Conservation (phyloP, 2,329 filamentous ascomycete genomes). For the Pezicula radicicola region DNA sequence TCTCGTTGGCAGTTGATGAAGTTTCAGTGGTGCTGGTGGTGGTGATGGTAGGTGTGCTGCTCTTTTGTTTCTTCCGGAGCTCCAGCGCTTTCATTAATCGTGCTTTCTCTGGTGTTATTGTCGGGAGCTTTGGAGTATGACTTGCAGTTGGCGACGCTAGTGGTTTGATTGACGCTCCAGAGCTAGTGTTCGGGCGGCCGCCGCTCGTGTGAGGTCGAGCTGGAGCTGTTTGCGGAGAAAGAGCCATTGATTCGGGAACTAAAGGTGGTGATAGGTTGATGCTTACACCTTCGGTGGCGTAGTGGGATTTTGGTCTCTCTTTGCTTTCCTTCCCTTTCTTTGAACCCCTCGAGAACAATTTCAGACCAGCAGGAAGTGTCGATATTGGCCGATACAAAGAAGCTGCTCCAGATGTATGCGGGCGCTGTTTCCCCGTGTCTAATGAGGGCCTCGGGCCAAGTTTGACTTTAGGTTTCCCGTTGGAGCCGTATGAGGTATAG, state of each 20-base stretch:
- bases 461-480: constrained; percentile 78
- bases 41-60: constrained; percentile 14
- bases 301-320: constrained; percentile 35
- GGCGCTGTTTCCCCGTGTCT: constrained; percentile 55
- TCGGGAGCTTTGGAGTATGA: constrained; percentile 29
- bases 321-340: constrained; percentile 42
- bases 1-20: constrained; percentile 5
- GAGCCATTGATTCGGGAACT: constrained; percentile 20
- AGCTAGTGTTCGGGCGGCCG: constrained; percentile 29
- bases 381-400: constrained; percentile 69
- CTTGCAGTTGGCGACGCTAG: constrained; percentile 14
- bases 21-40: constrained; percentile 2
- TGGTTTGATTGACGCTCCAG: constrained; percentile 19
- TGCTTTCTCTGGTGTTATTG: constrained; percentile 86
- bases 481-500: constrained; percentile 43
- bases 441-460: constrained; percentile 80
- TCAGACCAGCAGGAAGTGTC: constrained; percentile 77
- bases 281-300: constrained; percentile 20
- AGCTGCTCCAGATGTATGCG: constrained; percentile 56
- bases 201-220: constrained; percentile 27
- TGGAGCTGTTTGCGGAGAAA: constrained; percentile 23
- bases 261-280: constrained; percentile 25
- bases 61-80: constrained; percentile 77
- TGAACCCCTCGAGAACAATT: constrained; percentile 58
- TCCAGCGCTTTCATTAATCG: constrained; percentile 93